Conservation (phyloP, 2,329 filamentous ascomycete genomes). For the Epichloe aotearoae region DNA sequence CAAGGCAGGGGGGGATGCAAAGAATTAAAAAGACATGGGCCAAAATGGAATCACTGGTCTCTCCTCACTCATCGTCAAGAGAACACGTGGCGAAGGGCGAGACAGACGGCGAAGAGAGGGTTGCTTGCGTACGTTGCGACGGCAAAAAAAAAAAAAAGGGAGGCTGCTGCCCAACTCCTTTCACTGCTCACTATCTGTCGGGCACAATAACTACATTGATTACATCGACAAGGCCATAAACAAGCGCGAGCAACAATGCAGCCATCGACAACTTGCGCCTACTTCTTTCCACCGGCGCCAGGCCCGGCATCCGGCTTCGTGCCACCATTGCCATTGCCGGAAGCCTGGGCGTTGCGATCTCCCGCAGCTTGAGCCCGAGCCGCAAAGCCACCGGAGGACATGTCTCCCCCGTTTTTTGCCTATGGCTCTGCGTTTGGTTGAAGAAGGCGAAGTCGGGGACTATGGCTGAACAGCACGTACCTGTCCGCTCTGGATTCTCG, state of each 20-base stretch:
- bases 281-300: too few relatives aligned
- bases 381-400: not conserved
- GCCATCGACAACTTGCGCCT: too few relatives aligned
- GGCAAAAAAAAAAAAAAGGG: constrained; percentile 11
- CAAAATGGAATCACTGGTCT: not conserved
- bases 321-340: too few relatives aligned
- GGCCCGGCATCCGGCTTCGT: too few relatives aligned
- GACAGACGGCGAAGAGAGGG: constrained; percentile 13
- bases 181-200: too few relatives aligned
- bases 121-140: constrained; percentile 17
- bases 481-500: not conserved
- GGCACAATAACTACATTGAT: too few relatives aligned
- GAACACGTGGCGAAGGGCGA: constrained; percentile 9
- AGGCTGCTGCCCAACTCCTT: constrained; percentile 6
- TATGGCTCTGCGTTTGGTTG: not conserved
- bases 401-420: not conserved
- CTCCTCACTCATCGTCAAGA: constrained; percentile 18
- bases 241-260: too few relatives aligned
- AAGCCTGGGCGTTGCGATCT: constrained; percentile 3
- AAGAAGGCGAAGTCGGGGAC: not conserved
- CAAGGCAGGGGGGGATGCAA: too few relatives aligned
- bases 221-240: too few relatives aligned
- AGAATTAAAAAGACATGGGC: too few relatives aligned
- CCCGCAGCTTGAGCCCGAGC: not conserved
- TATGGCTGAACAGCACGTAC: not conserved